Percentiles rank a stretch among this genome's conserved stretches.
These are phyloP conservation scores for Colletotrichum higginsianum DNA, from an alignment of 2,329 filamentous ascomycete species.

Conservation along the genomic window DNA sequence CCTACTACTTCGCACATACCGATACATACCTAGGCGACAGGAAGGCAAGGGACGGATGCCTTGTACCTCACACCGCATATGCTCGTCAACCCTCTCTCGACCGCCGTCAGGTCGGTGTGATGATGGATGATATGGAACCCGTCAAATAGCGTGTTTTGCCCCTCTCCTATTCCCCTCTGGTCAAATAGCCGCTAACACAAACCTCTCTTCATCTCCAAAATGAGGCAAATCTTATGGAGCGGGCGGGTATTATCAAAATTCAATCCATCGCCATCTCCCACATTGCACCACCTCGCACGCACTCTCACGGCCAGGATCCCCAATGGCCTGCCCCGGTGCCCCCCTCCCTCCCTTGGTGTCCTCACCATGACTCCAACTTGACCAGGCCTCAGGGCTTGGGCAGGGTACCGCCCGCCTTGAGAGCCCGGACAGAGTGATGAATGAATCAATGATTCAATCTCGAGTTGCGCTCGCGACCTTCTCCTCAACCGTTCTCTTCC, in stretches of 20 bases:
- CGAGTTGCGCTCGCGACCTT: too few species aligned
- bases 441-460: too few species aligned
- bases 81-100: neutral
- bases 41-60: neutral
- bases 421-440: too few species aligned
- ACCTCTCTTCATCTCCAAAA: constrained; percentile 19
- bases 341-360: neutral
- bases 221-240: constrained; percentile 38
- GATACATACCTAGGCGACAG: neutral
- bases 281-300: constrained; percentile 10
- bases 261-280: constrained; percentile 7
- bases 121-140: constrained; percentile 40
- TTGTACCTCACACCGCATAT: constrained; percentile 28
- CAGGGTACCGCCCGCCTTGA: neutral
- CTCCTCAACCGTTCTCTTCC: too few species aligned
- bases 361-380: neutral
- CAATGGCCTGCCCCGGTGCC: neutral
- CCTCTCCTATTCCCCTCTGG: constrained; percentile 27
- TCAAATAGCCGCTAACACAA: constrained; percentile 30
- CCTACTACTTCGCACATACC: neutral
- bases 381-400: neutral
- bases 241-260: constrained; percentile 32
- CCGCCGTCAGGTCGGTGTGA: constrained; percentile 31
- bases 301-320: constrained; percentile 1
- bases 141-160: constrained; percentile 34